Conservation (phyloP, 108 stramenopile species). For the Epipyxis sp. region DNA sequence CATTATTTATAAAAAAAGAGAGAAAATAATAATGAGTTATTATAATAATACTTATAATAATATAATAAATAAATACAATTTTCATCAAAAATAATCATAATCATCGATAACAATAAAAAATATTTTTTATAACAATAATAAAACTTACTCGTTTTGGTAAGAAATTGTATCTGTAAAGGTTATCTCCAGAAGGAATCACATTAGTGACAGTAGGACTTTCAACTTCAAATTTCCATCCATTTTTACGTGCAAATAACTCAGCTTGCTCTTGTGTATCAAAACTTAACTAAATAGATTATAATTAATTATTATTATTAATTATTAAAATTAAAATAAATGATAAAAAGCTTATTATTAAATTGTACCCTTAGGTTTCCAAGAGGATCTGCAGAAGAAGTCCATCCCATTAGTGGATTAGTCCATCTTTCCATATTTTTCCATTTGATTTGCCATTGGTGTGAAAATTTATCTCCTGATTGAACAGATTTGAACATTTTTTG, state of each 20-base stretch:
- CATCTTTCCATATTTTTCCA: constrained; percentile 44
- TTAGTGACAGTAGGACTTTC: not conserved
- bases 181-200: not conserved
- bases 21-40: not conserved
- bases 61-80: not conserved
- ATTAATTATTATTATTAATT: no score
- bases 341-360: no score
- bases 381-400: constrained; percentile 83
- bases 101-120: no score
- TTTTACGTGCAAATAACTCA: constrained; percentile 3
- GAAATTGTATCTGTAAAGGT: constrained; percentile 24
- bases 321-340: no score
- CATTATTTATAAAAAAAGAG: constrained; percentile 8
- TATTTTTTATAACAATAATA: not conserved
- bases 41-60: not conserved
- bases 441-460: constrained; percentile 36
- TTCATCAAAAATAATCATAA: no score
- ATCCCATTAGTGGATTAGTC: constrained; percentile 92
- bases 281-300: not conserved
- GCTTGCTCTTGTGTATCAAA: constrained; percentile 26
- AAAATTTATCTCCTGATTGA: not conserved
- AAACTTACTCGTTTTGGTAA: constrained; percentile 21
- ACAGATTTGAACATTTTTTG: not conserved
- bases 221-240: constrained; percentile 27
- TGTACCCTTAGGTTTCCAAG: constrained; percentile 63